Percentiles rank a stretch among this genome's conserved stretches.
Evolutionary conservation across 2,329 filamentous ascomycete species (phyloP).

Genomic region (Xylariales sp.): DNA sequence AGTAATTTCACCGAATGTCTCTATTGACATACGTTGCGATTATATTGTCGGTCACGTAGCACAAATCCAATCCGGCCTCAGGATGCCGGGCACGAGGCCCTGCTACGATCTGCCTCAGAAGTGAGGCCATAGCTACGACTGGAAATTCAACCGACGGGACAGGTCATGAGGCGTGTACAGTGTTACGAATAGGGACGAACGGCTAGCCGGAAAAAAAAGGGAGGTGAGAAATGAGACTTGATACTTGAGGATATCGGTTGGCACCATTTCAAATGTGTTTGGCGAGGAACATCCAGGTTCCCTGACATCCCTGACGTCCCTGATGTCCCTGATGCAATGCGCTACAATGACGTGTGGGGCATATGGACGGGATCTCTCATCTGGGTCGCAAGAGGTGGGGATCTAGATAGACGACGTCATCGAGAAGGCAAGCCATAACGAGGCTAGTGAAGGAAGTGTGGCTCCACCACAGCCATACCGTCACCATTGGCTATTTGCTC

Average conservation of each 20-base stretch:
- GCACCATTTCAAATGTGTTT: not conserved
- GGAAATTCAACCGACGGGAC: not conserved
- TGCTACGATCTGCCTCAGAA: slow-evolving; percentile 91
- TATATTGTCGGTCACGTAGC: slow-evolving; percentile 90
- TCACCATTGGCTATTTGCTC: not conserved
- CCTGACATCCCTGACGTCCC: no score
- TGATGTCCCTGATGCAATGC: no score
- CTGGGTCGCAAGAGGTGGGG: not conserved
- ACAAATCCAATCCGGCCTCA: slow-evolving; percentile 91
- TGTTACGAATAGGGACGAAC: not conserved
- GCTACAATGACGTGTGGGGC: slow-evolving; percentile 22
- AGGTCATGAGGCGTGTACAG: not conserved
- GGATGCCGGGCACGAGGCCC: slow-evolving; percentile 85
- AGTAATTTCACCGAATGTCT: not conserved
- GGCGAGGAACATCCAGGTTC: no score
- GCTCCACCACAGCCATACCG: no score
- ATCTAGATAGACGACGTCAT: slow-evolving; percentile 12
- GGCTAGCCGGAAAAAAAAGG: not conserved
- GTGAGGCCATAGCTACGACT: slow-evolving; percentile 67
- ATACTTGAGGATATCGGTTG: not conserved
- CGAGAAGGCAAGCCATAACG: slow-evolving; percentile 21
- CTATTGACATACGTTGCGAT: slow-evolving; percentile 65
- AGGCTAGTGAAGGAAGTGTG: not conserved
- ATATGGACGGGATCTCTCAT: not conserved
- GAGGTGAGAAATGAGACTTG: not conserved